Evolutionary conservation across 2,329 filamentous ascomycete species (phyloP).

Genomic region (Penicillium janthinellum): DNA sequence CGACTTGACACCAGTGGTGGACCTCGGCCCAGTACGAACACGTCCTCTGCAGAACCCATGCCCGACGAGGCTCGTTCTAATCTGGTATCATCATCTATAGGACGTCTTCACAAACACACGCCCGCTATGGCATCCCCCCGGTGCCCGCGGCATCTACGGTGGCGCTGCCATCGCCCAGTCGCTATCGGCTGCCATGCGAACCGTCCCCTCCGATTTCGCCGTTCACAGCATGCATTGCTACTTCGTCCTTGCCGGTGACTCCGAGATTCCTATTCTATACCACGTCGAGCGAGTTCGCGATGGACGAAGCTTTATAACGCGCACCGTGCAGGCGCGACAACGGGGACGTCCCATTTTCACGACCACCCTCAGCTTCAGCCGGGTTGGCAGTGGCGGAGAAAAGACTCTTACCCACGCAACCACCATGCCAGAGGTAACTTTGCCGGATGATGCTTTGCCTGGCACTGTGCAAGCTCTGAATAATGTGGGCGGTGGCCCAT

Average conservation of each 20-base stretch:
- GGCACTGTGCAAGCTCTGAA: conserved; percentile 34
- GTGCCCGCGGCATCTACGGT: conserved; percentile 90
- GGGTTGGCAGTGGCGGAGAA: conserved; percentile 57
- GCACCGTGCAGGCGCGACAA: conserved; percentile 95
- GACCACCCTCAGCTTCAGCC: conserved; percentile 86
- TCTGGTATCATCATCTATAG: conserved; percentile 42
- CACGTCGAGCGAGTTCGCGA: conserved; percentile 93
- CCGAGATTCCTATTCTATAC: conserved; percentile 84
- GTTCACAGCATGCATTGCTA: conserved; percentile 99
- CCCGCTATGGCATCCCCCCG: conserved; percentile 86
- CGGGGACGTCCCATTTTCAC: conserved; percentile 90
- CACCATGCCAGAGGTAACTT: conserved; percentile 57
- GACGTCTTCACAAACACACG: conserved; percentile 95
- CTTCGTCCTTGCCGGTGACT: conserved; percentile 89
- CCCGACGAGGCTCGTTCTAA: conserved; percentile 1
- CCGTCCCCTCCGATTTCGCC: conserved; percentile 75
- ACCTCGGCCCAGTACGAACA: conserved; percentile 59
- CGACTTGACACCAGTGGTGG: conserved; percentile 74
- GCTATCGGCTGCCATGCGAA: conserved; percentile 83
- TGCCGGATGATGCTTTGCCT: conserved; percentile 38
- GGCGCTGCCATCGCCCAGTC: conserved; percentile 91
- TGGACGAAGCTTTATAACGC: conserved; percentile 83
- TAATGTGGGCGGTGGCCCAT: conserved; percentile 52
- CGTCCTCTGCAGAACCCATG: conserved; percentile 2
- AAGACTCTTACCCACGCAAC: conserved; percentile 66